A percentile compares a stretch with the other conserved stretches of the same genome.
Conservation (phyloP, 1,139 yeast species). For the Yamadazyma songkhlaensis region DNA sequence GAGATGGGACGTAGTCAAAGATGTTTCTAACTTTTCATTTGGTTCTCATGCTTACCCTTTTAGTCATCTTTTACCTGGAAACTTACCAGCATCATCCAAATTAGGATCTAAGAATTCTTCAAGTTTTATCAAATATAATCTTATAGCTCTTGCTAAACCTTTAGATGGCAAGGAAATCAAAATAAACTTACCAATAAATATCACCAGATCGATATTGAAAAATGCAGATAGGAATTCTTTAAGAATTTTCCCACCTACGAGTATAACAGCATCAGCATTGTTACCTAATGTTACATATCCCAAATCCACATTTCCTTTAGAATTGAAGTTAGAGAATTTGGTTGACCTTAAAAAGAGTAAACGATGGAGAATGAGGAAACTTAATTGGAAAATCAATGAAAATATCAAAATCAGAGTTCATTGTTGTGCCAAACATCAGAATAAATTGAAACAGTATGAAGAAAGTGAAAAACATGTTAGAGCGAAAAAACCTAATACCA, state of each 20-base stretch:
- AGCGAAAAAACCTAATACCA: conserved; percentile 8
- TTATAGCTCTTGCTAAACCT: conserved; percentile 56
- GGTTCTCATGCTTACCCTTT: conserved; percentile 91
- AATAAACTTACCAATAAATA: conserved; percentile 64
- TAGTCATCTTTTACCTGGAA: conserved; percentile 87
- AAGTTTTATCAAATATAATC: conserved; percentile 65
- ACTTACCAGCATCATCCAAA: conserved; percentile 77
- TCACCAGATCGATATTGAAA: conserved; percentile 72
- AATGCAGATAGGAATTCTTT: conserved; percentile 86
- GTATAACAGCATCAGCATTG: conserved; percentile 79
- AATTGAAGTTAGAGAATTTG: conserved; percentile 77
- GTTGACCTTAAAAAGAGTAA: conserved; percentile 49
- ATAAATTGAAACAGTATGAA: conserved; percentile 47
- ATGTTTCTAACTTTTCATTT: conserved; percentile 50
- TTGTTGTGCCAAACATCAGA: conserved; percentile 55
- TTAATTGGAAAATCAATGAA: conserved; percentile 91
- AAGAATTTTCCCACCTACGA: conserved; percentile 94
- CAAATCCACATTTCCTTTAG: conserved; percentile 78
- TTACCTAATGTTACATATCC: conserved; percentile 90
- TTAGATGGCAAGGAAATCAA: conserved; percentile 27
- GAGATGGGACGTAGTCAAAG: conserved; percentile 79
- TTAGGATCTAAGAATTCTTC: conserved; percentile 54
- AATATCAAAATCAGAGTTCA: conserved; percentile 57
- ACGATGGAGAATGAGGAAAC: conserved; percentile 91
- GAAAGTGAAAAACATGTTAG: conserved; percentile 33